Conservation (phyloP, 177 flowering plant species). For the Vitis hybrid region DNA sequence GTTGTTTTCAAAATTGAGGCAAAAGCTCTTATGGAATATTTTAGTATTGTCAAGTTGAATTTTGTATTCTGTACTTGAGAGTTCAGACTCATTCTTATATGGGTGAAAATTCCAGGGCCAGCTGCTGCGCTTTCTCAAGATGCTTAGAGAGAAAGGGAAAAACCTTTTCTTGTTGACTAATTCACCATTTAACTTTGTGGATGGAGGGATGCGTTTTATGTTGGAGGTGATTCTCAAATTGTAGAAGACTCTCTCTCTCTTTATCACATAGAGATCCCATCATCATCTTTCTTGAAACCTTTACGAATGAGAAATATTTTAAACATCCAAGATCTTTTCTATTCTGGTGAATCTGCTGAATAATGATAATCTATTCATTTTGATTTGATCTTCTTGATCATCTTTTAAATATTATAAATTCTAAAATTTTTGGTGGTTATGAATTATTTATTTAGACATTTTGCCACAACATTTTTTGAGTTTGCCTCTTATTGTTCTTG, state of each 20-base stretch:
- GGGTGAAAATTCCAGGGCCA: slow-evolving; percentile 49
- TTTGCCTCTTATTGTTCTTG: too few relatives aligned
- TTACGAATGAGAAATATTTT: background rate
- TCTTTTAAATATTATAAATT: background rate
- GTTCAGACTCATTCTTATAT: background rate
- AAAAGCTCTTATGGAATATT: background rate
- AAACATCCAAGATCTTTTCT: background rate
- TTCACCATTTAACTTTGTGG: slow-evolving; percentile 94
- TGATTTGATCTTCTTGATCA: background rate
- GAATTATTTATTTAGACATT: background rate
- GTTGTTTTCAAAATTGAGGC: background rate
- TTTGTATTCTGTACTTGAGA: background rate
- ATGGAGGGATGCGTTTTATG: slow-evolving; percentile 95
- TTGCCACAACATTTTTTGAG: background rate
- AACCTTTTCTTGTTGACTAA: slow-evolving; percentile 89
- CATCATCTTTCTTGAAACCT: background rate
- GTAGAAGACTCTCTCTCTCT: background rate
- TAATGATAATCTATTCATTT: background rate
- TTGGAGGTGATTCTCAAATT: slow-evolving; percentile 60
- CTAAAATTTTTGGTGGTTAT: background rate
- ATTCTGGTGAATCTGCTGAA: background rate
- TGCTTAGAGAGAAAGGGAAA: slow-evolving; percentile 86
- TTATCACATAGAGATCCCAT: background rate
- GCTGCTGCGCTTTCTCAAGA: slow-evolving; percentile 63
- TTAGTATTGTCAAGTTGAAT: background rate